phyloP scores from a whole-genome alignment of 352 stramenopile species.

The Pythium guiyangense region DNA sequence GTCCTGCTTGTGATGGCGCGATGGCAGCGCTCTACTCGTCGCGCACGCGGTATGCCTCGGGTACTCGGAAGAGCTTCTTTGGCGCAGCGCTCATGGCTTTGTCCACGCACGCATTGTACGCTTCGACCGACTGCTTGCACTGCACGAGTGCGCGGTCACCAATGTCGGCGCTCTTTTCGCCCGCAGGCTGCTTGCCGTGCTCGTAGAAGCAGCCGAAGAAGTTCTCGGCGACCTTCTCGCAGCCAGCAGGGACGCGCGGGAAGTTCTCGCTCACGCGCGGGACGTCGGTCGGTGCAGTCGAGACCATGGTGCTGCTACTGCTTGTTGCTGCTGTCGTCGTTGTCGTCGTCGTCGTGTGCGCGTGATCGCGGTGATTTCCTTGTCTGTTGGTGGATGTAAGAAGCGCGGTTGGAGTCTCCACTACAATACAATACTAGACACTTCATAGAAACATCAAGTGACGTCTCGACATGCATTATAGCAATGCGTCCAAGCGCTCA shows the following conservation, averaged over 20 bases:
- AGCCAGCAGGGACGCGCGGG: constrained; percentile 64
- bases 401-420: too few relatives aligned
- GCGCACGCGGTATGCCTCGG: constrained; percentile 72
- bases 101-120: constrained; percentile 80
- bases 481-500: too few relatives aligned
- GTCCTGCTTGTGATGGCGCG: too few relatives aligned
- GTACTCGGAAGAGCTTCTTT: constrained; percentile 78
- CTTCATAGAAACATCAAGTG: background rate
- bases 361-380: too few relatives aligned
- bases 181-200: constrained; percentile 67
- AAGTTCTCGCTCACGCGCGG: constrained; percentile 71
- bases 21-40: constrained; percentile 39
- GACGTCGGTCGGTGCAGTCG: constrained; percentile 17
- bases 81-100: constrained; percentile 39
- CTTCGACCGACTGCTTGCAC: constrained; percentile 49
- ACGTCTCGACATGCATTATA: background rate
- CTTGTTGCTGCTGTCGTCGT: background rate
- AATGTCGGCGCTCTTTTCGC: constrained; percentile 47
- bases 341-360: too few relatives aligned
- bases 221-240: constrained; percentile 54
- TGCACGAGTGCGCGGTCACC: constrained; percentile 56
- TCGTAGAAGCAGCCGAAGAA: constrained; percentile 86
- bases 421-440: background rate
- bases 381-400: too few relatives aligned
- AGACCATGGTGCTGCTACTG: too few relatives aligned